Evolutionary conservation across 2,329 filamentous ascomycete species (phyloP), one percentile per base, ranked within the genome.

Genomic region (Nemania serpens): DNA sequence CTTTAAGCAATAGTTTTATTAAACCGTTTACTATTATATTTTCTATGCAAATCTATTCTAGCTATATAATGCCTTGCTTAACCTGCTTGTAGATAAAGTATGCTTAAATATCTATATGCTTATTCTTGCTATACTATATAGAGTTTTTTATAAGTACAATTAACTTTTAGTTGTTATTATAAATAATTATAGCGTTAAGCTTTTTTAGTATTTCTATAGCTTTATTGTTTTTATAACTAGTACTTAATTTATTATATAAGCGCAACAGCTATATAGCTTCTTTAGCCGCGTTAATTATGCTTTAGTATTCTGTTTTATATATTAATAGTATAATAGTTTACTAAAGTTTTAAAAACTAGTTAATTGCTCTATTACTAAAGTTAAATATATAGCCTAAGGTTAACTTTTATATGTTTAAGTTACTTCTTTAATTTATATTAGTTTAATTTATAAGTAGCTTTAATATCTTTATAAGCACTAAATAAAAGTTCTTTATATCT

Each of bases 81-180:
- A 49, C 18, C 37, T 36, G 11, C 20, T 49, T 36, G 18, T 37
- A 22, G n/a, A 43, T 43, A 43, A 43, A 43, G 20, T 43, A 43
- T 43, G 20, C 20, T 43, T 43, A 43, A 43, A 43, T 49, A 49
- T 48, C 17, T 7, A 48, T 48, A 48, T 48, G 34, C 34, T 48
- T 33, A 17, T 48, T 48, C 18, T 34, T 49, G 20, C 37, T 49
- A 49, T 49, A 36, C 18, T 49, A 37, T 10, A 34, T 49, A 18
- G 37, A 37, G 13, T 49, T 47, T 47, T 47, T 47, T 47, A 20
- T 29, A 13, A 47, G 15, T 33, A 33, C 15, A 47, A 47, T 47
- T 29, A 25, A 22, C 18, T 46, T 46, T 46, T 22, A 46, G 18
- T 49, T 49, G 37, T 49, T 37, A 37, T 37, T 49, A 49, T 49